These are phyloP conservation scores for Annona cherimola DNA, from an alignment of 164 flowering plant species.

Conservation along the genomic window DNA sequence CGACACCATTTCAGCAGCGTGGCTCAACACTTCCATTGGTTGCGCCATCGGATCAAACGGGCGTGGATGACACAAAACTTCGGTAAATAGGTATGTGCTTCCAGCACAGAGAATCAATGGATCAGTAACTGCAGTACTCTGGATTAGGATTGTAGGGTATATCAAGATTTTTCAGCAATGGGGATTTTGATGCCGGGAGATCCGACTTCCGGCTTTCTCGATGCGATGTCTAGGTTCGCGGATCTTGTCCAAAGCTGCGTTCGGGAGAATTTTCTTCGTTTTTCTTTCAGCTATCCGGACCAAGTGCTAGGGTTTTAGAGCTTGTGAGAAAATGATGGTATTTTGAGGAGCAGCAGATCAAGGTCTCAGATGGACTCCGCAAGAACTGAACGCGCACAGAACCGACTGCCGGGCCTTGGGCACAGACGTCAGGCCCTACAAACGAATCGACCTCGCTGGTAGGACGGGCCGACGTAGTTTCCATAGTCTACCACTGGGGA, in stretches of 20 bases:
- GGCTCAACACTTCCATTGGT: conserved; percentile 34
- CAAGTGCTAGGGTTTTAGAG: not conserved
- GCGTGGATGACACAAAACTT: not conserved
- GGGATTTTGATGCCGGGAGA: not conserved
- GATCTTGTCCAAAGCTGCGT: not conserved
- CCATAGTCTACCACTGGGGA: no score
- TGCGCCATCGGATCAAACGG: conserved; percentile 15
- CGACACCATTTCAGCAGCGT: conserved; percentile 41
- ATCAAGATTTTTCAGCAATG: not conserved
- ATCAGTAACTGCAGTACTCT: not conserved
- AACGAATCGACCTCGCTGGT: no score
- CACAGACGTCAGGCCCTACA: no score
- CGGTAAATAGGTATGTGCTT: not conserved
- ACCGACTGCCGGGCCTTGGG: no score
- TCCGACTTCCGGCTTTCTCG: not conserved
- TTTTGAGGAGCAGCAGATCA: not conserved
- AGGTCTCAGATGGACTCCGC: no score
- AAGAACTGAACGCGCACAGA: no score
- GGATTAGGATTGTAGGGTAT: not conserved
- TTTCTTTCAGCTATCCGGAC: not conserved
- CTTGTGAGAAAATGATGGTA: not conserved
- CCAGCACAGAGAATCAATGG: not conserved
- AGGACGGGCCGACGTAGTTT: no score
- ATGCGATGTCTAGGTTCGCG: not conserved
- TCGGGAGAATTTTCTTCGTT: not conserved